Base-by-base conservation (phyloP, 257 asterid genomes). In the Solanum medicagineum region DNA sequence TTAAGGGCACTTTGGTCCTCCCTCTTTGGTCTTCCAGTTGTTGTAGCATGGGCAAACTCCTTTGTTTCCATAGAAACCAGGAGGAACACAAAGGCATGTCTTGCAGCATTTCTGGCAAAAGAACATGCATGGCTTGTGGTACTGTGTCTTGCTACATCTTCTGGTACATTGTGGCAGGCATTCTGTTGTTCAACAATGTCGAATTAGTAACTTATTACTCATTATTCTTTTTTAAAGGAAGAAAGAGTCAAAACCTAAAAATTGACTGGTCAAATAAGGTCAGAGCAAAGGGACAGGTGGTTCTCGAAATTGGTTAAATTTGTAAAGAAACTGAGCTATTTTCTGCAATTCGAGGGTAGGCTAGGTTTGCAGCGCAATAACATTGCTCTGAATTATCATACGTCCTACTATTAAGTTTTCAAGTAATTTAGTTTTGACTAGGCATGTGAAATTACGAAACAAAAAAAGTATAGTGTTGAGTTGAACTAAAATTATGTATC, bases 51-150 rank as follows among this genome's bases (percentile, higher is more conserved):
- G 70, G 89, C 97, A 91, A 1, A 60, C 84, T 1, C 36, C 86
- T 55, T 93, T 93, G 87, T 92, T 90, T 6, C 93, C 96, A 54
- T 90, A 90, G 85, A 24, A 89, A 32, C 96, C 96, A 20, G 94
- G 94, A 2, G 96, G 96, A 4, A 93, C 96, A 75, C 96, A 93
- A 0, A 90, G 93, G 63, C 94, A 93, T 56, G 88, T 93, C 53
- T 13, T 83, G 53, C 96, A 93, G 56, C 94, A 93, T 24, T 91
- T 90, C 26, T 91, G 88, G 85, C 96, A 92, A 84, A 89, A 90
- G 69, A 86, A 65, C 85, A 90, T 57, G 56, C 97, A 93, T 24
- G 90, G 86, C 74, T 87, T 86, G 49, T 42, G 6, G 90, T 89
- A 87, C 81, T 82, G 89, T 13, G 96, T 93, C 53, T 44, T 16